Base-by-base conservation (phyloP, 163 green algal genomes). In the Chlamydomonas reinhardtii region DNA sequence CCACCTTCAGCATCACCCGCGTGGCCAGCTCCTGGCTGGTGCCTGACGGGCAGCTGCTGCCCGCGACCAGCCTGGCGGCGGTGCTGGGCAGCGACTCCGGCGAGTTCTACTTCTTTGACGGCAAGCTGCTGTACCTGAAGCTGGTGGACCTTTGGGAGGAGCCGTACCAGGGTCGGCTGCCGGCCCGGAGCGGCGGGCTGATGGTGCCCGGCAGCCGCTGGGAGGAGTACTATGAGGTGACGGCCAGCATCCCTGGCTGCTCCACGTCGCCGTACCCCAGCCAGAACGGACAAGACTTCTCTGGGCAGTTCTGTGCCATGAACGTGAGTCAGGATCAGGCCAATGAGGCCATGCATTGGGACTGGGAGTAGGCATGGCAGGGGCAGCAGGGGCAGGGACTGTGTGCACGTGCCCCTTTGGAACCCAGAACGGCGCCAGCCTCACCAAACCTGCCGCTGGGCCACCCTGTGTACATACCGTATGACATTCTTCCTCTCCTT, bases 71-170 rank as follows among this genome's bases (percentile, higher is more conserved):
- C 54, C 77, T 91, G 73, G 32, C 35, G 2, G 72, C 89, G 72
- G 87, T 86, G 70, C 37, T 90, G 66, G 66, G 29, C 2, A 54
- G 64, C 64, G 35, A 48, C 24, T 68, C 87, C 32, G 87, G 78
- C 25, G 64, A 83, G 6, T 32, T 48, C 43, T 91, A 89, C 79
- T 91, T 56, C 61, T 93, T 91, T 32, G 69, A 90, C 35, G 77
- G 77, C n/a, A 87, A 35, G 34, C 87, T 76, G 78, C 89, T 92
- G 27, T 92, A 87, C 71, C 15, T 92, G 22, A 90, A 90, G 73
- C 39, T 92, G 31, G 73, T 70, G 25, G 62, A 70, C 62, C 29
- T 17, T 27, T 66, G 59, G 59, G 62, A 70, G 62, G 24, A 34
- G 25, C 62, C 62, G 62, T 70, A 70, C 27, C 27, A 29, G 62